Base-by-base conservation (phyloP, 352 stramenopile species). In the Globisporangium recalcitrans region DNA sequence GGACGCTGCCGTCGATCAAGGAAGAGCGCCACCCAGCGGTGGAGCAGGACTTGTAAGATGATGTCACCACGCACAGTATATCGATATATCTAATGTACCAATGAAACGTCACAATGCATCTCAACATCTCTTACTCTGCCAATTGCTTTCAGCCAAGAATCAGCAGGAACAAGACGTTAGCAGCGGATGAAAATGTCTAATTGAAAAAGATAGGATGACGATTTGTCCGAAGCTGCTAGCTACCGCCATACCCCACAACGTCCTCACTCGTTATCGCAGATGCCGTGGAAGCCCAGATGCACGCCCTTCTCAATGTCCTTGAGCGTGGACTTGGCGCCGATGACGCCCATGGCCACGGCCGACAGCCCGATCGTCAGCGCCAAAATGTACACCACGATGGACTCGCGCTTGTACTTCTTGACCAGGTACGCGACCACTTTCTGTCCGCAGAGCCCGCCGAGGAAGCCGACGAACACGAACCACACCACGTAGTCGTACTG, bases 401-500 rank as follows among this genome's bases (percentile, higher is more conserved):
- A 91, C 63, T 90, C 82, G 58, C 85, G 85, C 61, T 86, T 88
- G 60, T 88, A 97, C 67, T 97, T 96, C 62, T 91, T 87, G 38
- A 98, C 82, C 16, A 98, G 65, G 60, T 91, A 92, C 6, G 80
- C 87, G 46, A 98, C 85, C 49, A 90, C 77, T 10, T 88, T 82
- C 63, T 92, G 83, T 29, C 85, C 85, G 54, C 74, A 85, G 8
- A 90, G 64, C 1, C 82, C 85, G 24, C 85, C 89, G 19, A 95
- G 62, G 52, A 98, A 97, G 29, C 95, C 95, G 27, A 98, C 79
- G n/a, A 91, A 72, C 14, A 93, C 82, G 61, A 98, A 96, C 67
- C 93, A 88, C 13, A 77, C 47, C 13, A 87, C 96, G 73, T 99
- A 99, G 69, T 98, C 93, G 65, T 86, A 91, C 77, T 94, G 85